Conservation (phyloP, 177 flowering plant species). For the Vitis hybrid region DNA sequence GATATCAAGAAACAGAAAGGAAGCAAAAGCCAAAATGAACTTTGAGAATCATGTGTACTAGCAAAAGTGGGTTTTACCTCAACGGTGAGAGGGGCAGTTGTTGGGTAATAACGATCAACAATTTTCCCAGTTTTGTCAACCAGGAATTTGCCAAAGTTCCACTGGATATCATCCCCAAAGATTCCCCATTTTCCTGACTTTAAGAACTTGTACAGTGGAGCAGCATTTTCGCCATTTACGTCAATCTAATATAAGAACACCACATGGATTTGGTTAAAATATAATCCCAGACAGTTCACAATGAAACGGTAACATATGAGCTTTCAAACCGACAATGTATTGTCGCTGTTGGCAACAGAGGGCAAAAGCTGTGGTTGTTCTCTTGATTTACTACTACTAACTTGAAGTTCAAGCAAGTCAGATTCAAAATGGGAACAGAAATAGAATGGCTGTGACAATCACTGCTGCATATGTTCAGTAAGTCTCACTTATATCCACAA, state of each 20-base stretch:
- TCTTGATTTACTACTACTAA: no score
- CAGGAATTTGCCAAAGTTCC: slow-evolving; percentile 60
- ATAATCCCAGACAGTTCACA: no score
- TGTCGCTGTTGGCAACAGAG: no score
- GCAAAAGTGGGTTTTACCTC: slow-evolving; percentile 50
- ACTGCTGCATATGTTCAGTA: no score
- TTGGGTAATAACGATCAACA: slow-evolving; percentile 46
- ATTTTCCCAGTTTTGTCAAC: slow-evolving; percentile 47
- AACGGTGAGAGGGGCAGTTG: slow-evolving; percentile 59
- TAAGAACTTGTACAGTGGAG: slow-evolving; percentile 47
- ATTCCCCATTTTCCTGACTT: slow-evolving; percentile 52
- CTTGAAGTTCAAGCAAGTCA: no score
- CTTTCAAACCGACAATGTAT: no score
- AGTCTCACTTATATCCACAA: no score
- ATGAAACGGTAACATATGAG: no score
- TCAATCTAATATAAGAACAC: slow-evolving; percentile 29
- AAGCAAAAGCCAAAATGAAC: not conserved
- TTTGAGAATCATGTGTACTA: not conserved
- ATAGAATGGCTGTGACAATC: no score
- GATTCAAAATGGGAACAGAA: no score
- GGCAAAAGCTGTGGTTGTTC: no score
- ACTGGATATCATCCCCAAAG: slow-evolving; percentile 46
- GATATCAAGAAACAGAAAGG: not conserved
- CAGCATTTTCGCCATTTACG: slow-evolving; percentile 46
- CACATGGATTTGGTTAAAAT: not conserved